Evolutionary conservation across 805 yeast genomes (phyloP).

Genomic region (Kuraishia hungarica): DNA sequence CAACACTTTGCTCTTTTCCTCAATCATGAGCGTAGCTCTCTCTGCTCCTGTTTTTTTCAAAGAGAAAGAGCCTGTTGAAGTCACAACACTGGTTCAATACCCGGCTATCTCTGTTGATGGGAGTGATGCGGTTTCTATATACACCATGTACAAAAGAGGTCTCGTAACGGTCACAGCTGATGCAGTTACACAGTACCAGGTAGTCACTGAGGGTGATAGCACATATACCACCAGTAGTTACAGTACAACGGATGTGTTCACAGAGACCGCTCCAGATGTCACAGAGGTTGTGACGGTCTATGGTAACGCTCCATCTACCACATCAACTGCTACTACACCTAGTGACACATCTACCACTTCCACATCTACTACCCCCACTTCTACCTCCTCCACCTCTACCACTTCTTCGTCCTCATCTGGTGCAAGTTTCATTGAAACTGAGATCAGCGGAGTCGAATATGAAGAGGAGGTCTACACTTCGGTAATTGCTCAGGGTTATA

Average conservation of each 20-base stretch:
- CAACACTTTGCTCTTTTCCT: background rate
- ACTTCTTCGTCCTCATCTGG: background rate
- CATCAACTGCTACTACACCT: constrained; percentile 4
- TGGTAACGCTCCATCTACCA: constrained; percentile 6
- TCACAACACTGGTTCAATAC: background rate
- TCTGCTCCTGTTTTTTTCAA: background rate
- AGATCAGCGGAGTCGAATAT: background rate
- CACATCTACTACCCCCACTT: constrained; percentile 2
- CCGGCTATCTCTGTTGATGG: background rate
- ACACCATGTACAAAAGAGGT: constrained; percentile 14
- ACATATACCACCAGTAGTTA: constrained; percentile 8
- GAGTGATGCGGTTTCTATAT: background rate
- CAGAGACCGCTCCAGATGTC: constrained; percentile 3
- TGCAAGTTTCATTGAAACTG: constrained; percentile 1
- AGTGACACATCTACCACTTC: constrained; percentile 3
- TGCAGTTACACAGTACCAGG: constrained; percentile 14
- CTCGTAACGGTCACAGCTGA: constrained; percentile 17
- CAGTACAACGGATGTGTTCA: constrained; percentile 4
- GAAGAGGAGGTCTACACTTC: constrained; percentile 19
- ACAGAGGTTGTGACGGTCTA: constrained; percentile 5
- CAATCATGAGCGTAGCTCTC: background rate
- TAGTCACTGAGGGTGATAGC: constrained; percentile 11
- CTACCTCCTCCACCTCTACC: constrained; percentile 4
- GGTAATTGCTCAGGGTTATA: constrained; percentile 12
- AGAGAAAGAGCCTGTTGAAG: background rate